Percentiles rank a stretch among this genome's conserved stretches.
phyloP scores from a whole-genome alignment of 805 yeast species.

The Kurtzmaniella fragi region DNA sequence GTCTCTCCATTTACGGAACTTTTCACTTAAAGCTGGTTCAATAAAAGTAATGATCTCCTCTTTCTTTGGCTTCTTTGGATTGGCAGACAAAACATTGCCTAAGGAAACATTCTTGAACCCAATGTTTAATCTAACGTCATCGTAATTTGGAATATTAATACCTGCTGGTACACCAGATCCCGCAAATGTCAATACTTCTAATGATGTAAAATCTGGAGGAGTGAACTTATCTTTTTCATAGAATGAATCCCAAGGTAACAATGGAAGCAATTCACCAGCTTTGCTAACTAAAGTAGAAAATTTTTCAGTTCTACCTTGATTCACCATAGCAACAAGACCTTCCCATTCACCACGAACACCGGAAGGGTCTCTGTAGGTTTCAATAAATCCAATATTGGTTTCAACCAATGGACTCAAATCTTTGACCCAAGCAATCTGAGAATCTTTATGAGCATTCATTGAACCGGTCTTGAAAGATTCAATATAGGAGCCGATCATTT shows the following conservation, averaged over 20 bases:
- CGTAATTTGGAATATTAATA: slow-evolving; percentile 88
- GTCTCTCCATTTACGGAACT: slow-evolving; percentile 66
- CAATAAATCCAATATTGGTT: slow-evolving; percentile 86
- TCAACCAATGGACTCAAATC: slow-evolving; percentile 69
- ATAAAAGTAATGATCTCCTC: slow-evolving; percentile 69
- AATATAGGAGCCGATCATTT: slow-evolving; percentile 62
- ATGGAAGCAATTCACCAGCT: slow-evolving; percentile 59
- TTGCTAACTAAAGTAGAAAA: slow-evolving; percentile 63
- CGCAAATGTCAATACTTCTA: slow-evolving; percentile 85
- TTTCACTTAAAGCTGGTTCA: slow-evolving; percentile 43
- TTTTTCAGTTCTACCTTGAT: slow-evolving; percentile 79
- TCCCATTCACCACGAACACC: slow-evolving; percentile 95
- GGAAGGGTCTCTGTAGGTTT: slow-evolving; percentile 88
- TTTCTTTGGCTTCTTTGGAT: slow-evolving; percentile 55
- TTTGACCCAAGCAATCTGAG: slow-evolving; percentile 85
- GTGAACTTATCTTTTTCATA: slow-evolving; percentile 83
- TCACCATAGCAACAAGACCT: slow-evolving; percentile 85
- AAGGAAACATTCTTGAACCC: slow-evolving; percentile 89
- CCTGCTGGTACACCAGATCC: slow-evolving; percentile 93
- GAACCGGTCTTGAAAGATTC: slow-evolving; percentile 76
- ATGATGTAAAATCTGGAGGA: slow-evolving; percentile 89
- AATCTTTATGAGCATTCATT: slow-evolving; percentile 76
- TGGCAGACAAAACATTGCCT: slow-evolving; percentile 77
- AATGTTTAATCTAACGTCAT: slow-evolving; percentile 74
- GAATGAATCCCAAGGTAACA: slow-evolving; percentile 72